Base-by-base conservation (phyloP, 352 stramenopile species). In the Pilasporangium apinafurcum region DNA sequence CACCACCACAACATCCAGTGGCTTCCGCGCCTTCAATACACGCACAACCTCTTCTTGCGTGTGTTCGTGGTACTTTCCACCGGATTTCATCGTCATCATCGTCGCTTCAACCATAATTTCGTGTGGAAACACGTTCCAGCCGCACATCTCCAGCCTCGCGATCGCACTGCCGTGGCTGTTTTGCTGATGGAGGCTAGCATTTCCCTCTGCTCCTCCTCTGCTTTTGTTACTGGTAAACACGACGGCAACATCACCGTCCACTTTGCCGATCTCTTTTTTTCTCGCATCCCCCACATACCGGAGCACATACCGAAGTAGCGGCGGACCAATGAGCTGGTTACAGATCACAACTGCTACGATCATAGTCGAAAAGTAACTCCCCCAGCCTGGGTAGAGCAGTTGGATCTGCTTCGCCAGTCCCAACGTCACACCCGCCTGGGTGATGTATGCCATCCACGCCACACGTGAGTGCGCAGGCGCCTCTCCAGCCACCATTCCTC, bases 371-470 rank as follows among this genome's bases (percentile, higher is more conserved):
- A 86, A 86, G 50, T 80, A 83, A 42, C 57, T 72, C 5, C 74
- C 74, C 74, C 74, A 86, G 14, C 73, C 73, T 12, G 72, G 72
- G 32, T 85, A 85, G 31, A 82, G 54, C 29, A 86, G 43, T 49
- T 86, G 73, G 43, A 83, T 79, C 55, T 84, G 69, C 56, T 86
- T 86, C 18, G 74, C 74, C 4, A 86, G 62, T 1, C 74, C 74
- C 4, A 86, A 56, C 24, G 74, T 84, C 20, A 86, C 74, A 9
- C 74, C 74, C 4, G 74, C 74, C 41, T 86, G 74, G 0, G 74
- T 84, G 30, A 84, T 74, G 58, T 82, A 86, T n/a, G 69, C 68
- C 74, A 86, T 84, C 74, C 74, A 86, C 26, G 68, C 68, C 8
- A 77, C 62, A 30, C 72, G 68, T 25, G 48, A 61, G 47, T 83